Base-by-base conservation (phyloP, 2,329 filamentous ascomycete genomes). In the Colletotrichum tanaceti region DNA sequence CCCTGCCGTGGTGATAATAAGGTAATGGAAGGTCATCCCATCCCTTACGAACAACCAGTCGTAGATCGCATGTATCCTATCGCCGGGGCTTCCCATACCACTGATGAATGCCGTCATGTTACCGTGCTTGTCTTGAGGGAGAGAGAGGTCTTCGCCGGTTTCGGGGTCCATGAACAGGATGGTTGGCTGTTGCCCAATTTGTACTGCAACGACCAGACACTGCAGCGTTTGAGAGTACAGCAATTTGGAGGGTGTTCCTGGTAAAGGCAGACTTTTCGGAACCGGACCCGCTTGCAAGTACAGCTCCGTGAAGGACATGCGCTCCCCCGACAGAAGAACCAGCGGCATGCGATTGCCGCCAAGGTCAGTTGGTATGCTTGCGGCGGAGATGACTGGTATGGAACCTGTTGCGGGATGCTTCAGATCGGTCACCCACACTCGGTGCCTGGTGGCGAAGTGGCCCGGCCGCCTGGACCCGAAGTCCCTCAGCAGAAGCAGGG, bases 31-130 rank as follows among this genome's bases (percentile, higher is more conserved):
- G 0, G 79, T 83, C 63, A 85, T 87, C n/a, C 81, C 82, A 44
- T 87, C 83, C 63, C 87, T 86, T 39, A 81, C 78, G 70, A 87
- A 88, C 5, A 82, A 76, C 91, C 91, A 94, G 70, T 92, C 89
- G 1, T 85, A 77, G 9, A 94, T 76, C 1, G 86, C 83, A 50
- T 87, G 82, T 1, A 94, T 85, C 46, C 83, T 83, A 70, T 91
- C 89, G 0, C 86, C 85, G 0, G 78, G 71, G 52, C 86, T 83
- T 1, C 86, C 87, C 18, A 93, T 79, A 4, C 85, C 85, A 18
- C 82, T 83, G 38, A 90, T 85, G 65, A 85, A 86, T 1, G 84
- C 78, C 0, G 82, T 76, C 0, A 78, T 74, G 4, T 79, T 77
- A 18, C 78, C 80, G 3, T 79, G 77, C 47, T 79, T 83, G 63